phyloP scores from a whole-genome alignment of 1,284 basidiomycete species.

The Leccinum huronense region DNA sequence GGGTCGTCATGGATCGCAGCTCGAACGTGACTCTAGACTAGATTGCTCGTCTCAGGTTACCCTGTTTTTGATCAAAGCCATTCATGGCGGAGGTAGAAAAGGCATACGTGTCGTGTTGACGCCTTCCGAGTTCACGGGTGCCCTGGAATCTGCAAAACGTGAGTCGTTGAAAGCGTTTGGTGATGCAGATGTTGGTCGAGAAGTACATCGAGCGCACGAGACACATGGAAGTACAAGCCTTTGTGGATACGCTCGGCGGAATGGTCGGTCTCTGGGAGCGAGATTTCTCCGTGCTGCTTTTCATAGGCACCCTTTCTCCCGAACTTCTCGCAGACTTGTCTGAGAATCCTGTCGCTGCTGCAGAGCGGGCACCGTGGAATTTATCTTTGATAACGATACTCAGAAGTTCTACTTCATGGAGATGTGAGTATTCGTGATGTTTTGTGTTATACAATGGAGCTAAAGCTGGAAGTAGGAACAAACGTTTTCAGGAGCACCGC shows the following conservation, averaged over 20 bases:
- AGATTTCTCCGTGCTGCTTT: conserved; percentile 75
- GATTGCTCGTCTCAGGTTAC: conserved; percentile 52
- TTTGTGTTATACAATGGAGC: neutral
- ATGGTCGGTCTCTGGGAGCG: conserved; percentile 90
- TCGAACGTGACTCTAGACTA: neutral
- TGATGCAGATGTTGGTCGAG: conserved; percentile 85
- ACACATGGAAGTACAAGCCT: conserved; percentile 90
- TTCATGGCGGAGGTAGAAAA: conserved; percentile 95
- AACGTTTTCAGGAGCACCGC: conserved; percentile 89
- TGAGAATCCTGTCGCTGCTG: conserved; percentile 86
- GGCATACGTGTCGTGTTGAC: conserved; percentile 89
- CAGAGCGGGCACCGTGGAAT: conserved; percentile 94
- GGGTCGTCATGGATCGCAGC: neutral
- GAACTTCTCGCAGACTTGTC: conserved; percentile 80
- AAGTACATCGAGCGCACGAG: conserved; percentile 84
- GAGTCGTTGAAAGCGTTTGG: conserved; percentile 87
- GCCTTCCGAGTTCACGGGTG: conserved; percentile 67
- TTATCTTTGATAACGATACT: conserved; percentile 90
- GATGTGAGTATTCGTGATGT: conserved; percentile 57
- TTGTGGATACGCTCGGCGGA: conserved; percentile 74
- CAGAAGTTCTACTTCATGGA: conserved; percentile 91
- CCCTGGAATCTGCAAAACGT: conserved; percentile 79
- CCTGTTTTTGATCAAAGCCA: conserved; percentile 92
- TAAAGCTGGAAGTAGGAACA: conserved; percentile 62
- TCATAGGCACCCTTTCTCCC: conserved; percentile 45